These are phyloP conservation scores for Saccharomycopsis hybrid DNA, from an alignment of 1,139 yeast species.

Conservation along the genomic window DNA sequence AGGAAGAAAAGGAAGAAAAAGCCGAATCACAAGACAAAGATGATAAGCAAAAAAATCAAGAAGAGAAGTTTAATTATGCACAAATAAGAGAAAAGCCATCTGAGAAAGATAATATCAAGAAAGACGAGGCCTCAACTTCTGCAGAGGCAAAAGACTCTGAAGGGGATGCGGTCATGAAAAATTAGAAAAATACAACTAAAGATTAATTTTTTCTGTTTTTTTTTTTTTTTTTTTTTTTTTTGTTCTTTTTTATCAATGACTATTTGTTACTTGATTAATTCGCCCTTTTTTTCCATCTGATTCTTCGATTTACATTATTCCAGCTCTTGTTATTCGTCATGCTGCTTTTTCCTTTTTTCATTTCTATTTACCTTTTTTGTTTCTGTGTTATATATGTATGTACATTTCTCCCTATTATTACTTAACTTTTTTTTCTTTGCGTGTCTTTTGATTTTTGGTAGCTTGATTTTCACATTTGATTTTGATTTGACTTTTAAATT, in stretches of 20 bases:
- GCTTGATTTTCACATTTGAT: too few relatives aligned
- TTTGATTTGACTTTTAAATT: too few relatives aligned
- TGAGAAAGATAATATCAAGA: background rate
- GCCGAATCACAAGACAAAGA: slow-evolving; percentile 18
- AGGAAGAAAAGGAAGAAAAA: slow-evolving; percentile 7
- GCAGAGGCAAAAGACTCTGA: background rate
- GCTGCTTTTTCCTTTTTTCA: too few relatives aligned
- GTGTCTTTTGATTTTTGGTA: too few relatives aligned
- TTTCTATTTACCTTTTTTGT: too few relatives aligned
- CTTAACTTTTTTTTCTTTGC: too few relatives aligned
- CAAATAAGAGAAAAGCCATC: background rate
- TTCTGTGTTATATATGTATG: too few relatives aligned
- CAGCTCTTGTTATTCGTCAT: too few relatives aligned
- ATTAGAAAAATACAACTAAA: background rate
- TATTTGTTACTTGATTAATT: too few relatives aligned
- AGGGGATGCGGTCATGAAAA: slow-evolving; percentile 2
- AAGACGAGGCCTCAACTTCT: background rate
- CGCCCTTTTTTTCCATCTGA: too few relatives aligned
- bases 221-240: background rate
- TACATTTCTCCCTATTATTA: too few relatives aligned
- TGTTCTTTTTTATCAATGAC: background rate
- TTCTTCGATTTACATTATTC: background rate
- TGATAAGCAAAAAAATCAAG: slow-evolving; percentile 7
- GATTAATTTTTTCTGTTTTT: background rate
- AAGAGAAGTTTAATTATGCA: background rate